Base-by-base conservation (phyloP, 495 filamentous ascomycete genomes). In the Penicillium antarcticum region DNA sequence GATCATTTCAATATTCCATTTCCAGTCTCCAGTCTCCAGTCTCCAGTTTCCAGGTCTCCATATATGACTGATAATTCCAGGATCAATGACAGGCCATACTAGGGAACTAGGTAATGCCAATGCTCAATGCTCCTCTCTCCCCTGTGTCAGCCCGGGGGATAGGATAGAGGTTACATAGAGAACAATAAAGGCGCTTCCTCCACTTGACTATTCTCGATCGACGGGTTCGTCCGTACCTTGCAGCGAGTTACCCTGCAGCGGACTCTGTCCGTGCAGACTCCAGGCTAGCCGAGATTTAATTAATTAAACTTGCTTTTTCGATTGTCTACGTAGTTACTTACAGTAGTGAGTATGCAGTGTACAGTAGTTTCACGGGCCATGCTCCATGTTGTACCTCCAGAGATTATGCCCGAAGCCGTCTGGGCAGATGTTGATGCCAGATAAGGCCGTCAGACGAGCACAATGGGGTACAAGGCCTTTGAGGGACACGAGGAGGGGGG, bases 191-290 rank as follows among this genome's bases (percentile, higher is more conserved):
- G 5, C 5, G 6, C 9, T 29, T 29, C 40, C 40, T 42, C 40
- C 40, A 42, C 40, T 26, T 42, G 26, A 29, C 26, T 29, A 29
- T 29, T 6, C 26, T 50, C 51, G 58, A 65, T 65, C 56, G 53
- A 65, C 62, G 55, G 59, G 62, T 65, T 62, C 59, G 53, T 52
- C 62, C 56, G 62, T 65, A 65, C 62, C 62, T 65, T 65, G 62
- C 62, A 65, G 55, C 45, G 51, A 64, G 46, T 57, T 53, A 61
- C 58, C 55, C 58, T 65, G 62, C 62, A 60, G 53, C 41, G 44
- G 42, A 40, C 43, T 35, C 35, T 47, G 55, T 62, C 61, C 55
- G 61, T 62, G 61, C 58, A 58, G 58, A 52, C 18, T 35, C 31
- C 23, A 34, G 10, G 14, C 13, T 37, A 49, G 37, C 11, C 29